Conservation (phyloP, 1,139 yeast genomes). For the Candida freyschussii region DNA sequence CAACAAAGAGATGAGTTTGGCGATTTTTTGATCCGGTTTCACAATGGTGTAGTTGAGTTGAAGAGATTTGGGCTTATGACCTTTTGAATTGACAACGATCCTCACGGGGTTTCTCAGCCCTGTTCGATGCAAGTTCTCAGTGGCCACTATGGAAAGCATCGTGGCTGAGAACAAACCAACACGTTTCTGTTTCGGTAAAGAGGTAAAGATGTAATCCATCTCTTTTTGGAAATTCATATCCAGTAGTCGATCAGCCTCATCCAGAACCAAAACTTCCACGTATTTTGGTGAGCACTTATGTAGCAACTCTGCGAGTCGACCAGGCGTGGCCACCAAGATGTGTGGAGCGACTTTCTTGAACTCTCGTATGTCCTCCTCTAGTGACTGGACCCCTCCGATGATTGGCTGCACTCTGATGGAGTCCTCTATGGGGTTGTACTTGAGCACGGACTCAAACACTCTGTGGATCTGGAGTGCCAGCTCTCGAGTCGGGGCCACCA, state of each 20-base stretch:
- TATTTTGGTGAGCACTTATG: constrained; percentile 46
- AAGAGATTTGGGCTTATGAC: constrained; percentile 55
- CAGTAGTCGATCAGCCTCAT: constrained; percentile 87
- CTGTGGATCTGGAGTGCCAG: constrained; percentile 75
- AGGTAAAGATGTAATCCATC: constrained; percentile 57
- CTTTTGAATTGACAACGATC: constrained; percentile 60
- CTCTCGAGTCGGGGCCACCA: constrained; percentile 90
- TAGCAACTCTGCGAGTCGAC: constrained; percentile 75
- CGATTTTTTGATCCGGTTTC: constrained; percentile 56
- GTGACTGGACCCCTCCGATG: constrained; percentile 71
- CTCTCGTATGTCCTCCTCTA: constrained; percentile 66
- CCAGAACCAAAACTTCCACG: constrained; percentile 73
- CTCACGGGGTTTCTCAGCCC: constrained; percentile 91
- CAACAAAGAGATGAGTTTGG: constrained; percentile 51
- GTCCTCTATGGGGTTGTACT: constrained; percentile 50
- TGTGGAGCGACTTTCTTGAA: constrained; percentile 59
- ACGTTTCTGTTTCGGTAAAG: constrained; percentile 83
- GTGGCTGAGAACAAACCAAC: constrained; percentile 95
- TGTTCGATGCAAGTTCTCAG: constrained; percentile 59
- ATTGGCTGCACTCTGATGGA: constrained; percentile 61
- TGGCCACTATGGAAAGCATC: constrained; percentile 60
- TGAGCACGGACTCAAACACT: constrained; percentile 59
- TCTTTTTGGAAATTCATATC: constrained; percentile 75
- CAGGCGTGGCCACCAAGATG: constrained; percentile 88
- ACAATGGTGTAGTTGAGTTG: constrained; percentile 58